Conservation (phyloP, 208 protist genomes). For the Leishmania amazonensis region DNA sequence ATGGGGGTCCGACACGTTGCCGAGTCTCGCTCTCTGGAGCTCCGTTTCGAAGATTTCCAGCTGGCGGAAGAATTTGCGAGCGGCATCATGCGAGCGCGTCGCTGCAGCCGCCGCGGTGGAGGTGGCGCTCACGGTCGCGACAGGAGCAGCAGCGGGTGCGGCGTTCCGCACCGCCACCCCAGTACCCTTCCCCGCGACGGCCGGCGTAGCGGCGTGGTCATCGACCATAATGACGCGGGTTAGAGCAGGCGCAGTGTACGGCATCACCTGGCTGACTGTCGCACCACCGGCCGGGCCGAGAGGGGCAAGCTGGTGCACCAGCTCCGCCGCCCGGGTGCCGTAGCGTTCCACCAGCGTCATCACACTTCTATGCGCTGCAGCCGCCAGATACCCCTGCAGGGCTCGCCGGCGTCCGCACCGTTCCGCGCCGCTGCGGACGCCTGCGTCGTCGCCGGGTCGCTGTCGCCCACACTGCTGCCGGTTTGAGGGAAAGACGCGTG, state of each 20-base stretch:
- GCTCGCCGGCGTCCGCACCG: background rate
- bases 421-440: background rate
- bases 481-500: conserved; percentile 1
- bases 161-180: background rate
- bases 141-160: background rate
- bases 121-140: background rate
- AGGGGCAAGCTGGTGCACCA: conserved; percentile 31
- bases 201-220: background rate
- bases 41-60: conserved; percentile 28
- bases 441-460: background rate
- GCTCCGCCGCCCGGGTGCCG: conserved; percentile 21
- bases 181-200: background rate
- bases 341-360: conserved; percentile 16
- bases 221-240: conserved; percentile 21
- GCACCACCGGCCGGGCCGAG: conserved; percentile 23
- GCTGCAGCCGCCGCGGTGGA: background rate
- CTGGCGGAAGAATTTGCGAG: conserved; percentile 26
- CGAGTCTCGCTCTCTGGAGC: conserved; percentile 9
- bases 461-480: conserved; percentile 1
- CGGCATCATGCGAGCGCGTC: conserved; percentile 8
- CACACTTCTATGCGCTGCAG: conserved; percentile 4
- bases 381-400: background rate
- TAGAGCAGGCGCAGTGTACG: conserved; percentile 18
- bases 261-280: conserved; percentile 23
- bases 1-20: conserved; percentile 9